These are phyloP conservation scores for Hebeloma cylindrosporum DNA, from an alignment of 768 basidiomycete species.

Conservation along the genomic window DNA sequence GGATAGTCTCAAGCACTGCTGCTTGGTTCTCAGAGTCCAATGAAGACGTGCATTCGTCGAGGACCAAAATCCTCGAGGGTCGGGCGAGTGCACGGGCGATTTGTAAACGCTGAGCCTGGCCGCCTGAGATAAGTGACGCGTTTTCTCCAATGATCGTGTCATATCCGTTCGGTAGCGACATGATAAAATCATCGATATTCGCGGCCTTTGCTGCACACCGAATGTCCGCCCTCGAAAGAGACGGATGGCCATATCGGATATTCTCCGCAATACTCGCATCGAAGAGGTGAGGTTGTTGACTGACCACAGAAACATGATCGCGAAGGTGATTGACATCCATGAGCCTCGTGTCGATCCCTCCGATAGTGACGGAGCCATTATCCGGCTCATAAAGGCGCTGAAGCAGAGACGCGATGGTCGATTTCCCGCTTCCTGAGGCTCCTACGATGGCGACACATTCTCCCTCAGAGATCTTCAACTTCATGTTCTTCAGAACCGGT, in stretches of 20 bases:
- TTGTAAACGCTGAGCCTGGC: slow-evolving; percentile 85
- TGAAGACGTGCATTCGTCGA: slow-evolving; percentile 93
- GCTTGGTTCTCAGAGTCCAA: slow-evolving; percentile 83
- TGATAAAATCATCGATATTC: slow-evolving; percentile 76
- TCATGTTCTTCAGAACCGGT: slow-evolving; percentile 13
- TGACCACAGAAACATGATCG: slow-evolving; percentile 74
- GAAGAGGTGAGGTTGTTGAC: slow-evolving; percentile 77
- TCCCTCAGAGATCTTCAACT: slow-evolving; percentile 27
- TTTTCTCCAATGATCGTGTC: slow-evolving; percentile 83
- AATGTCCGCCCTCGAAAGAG: slow-evolving; percentile 39
- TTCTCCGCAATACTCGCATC: slow-evolving; percentile 76
- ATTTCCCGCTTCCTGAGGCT: slow-evolving; percentile 82
- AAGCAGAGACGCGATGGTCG: slow-evolving; percentile 73
- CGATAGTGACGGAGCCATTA: slow-evolving; percentile 56
- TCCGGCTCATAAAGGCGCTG: slow-evolving; percentile 79
- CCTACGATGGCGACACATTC: slow-evolving; percentile 84
- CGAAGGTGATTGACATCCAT: slow-evolving; percentile 68
- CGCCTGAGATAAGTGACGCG: slow-evolving; percentile 86
- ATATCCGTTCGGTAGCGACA: slow-evolving; percentile 70
- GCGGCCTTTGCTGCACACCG: slow-evolving; percentile 64
- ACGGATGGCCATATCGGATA: slow-evolving; percentile 60
- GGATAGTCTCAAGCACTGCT: slow-evolving; percentile 77
- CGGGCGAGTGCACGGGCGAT: slow-evolving; percentile 89
- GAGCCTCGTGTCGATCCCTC: slow-evolving; percentile 43
- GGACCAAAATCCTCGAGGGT: slow-evolving; percentile 66